Percentiles rank a stretch among this genome's conserved stretches.
Conservation (phyloP, 2,329 filamentous ascomycete species). For the Laburnicola sp. region DNA sequence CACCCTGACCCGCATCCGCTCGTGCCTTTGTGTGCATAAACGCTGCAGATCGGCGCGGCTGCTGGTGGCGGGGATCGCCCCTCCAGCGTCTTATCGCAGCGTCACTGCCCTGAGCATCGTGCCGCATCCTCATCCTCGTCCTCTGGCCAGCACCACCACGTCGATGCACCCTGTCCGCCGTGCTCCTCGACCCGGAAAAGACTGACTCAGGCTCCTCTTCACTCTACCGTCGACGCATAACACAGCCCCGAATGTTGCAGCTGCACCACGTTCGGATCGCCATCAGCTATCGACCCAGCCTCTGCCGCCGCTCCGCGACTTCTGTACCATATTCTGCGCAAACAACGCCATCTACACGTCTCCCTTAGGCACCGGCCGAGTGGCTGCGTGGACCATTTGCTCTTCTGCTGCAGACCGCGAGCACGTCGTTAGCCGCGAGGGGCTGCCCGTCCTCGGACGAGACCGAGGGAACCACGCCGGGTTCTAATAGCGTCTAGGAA, state of each 20-base stretch:
- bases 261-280: constrained; percentile 38
- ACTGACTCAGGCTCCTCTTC: constrained; percentile 1
- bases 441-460: constrained; percentile 23
- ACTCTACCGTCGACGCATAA: constrained; percentile 15
- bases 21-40: constrained; percentile 35
- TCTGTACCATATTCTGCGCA: neutral
- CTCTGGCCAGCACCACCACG: constrained; percentile 7
- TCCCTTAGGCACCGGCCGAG: constrained; percentile 15
- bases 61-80: constrained; percentile 31
- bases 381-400: constrained; percentile 14
- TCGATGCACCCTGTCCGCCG: neutral
- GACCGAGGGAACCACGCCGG: constrained; percentile 21
- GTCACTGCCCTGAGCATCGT: constrained; percentile 26
- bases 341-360: neutral
- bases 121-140: constrained; percentile 1
- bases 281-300: constrained; percentile 45
- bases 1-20: constrained; percentile 29
- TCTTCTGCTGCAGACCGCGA: constrained; percentile 14
- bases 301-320: constrained; percentile 21
- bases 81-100: constrained; percentile 32
- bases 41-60: constrained; percentile 18
- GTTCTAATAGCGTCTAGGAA: constrained; percentile 7
- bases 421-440: constrained; percentile 3
- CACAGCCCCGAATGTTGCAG: constrained; percentile 41
- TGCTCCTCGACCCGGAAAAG: neutral